phyloP scores from a whole-genome alignment of 2,329 filamentous ascomycete species.

The Fusarium tuaranense region DNA sequence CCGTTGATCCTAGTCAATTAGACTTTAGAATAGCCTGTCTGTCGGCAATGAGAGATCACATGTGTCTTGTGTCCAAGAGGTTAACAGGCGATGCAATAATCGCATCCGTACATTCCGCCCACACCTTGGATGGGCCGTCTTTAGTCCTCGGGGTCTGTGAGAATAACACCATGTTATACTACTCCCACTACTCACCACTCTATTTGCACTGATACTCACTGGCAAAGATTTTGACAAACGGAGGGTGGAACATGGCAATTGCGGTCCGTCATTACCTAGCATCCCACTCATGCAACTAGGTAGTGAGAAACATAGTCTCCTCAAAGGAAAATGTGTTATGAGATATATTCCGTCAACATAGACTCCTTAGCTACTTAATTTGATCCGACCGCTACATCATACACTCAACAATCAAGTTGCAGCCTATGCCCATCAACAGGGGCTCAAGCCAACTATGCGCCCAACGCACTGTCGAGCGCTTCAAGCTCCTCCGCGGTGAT shows the following conservation, averaged over 20 bases:
- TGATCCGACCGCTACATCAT: no score
- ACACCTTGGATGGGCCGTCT: neutral
- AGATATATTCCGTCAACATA: no score
- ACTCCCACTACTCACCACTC: neutral
- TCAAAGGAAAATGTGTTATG: no score
- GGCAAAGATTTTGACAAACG: no score
- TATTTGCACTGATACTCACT: no score
- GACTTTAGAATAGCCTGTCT: neutral
- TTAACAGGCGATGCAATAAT: neutral
- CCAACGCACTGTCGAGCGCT: constrained; percentile 12
- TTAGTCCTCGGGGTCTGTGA: neutral
- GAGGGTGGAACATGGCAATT: no score
- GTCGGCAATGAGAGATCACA: neutral
- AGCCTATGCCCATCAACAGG: no score
- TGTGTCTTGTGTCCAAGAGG: neutral
- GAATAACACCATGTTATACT: neutral
- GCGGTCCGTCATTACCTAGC: no score
- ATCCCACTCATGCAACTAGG: no score
- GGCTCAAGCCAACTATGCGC: neutral
- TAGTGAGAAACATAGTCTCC: no score
- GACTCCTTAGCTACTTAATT: no score
- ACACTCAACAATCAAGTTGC: no score
- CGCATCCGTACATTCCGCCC: neutral
- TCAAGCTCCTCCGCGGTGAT: constrained; percentile 54
- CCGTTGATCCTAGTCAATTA: constrained; percentile 5